phyloP scores from a whole-genome alignment of 805 yeast genomes.

The Candida ponderosae region DNA sequence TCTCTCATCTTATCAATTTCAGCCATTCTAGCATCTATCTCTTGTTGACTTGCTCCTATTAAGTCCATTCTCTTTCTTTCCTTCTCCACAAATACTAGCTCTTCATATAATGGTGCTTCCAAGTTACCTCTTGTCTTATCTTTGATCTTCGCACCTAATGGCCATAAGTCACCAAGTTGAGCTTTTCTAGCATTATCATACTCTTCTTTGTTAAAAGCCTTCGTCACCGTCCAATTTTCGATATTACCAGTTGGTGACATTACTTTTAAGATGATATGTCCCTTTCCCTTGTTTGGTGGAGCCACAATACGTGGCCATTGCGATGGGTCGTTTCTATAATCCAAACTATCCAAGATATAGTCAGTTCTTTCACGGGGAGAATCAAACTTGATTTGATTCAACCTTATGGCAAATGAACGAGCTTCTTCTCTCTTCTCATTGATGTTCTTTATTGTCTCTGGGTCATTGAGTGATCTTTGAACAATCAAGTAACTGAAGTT shows the following conservation, averaged over 20 bases:
- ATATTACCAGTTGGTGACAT: slow-evolving; percentile 75
- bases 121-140: slow-evolving; percentile 19
- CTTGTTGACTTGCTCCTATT: not conserved
- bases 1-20: too few species aligned
- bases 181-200: slow-evolving; percentile 91
- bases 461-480: slow-evolving; percentile 45
- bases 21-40: too few species aligned
- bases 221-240: slow-evolving; percentile 85
- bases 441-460: slow-evolving; percentile 30
- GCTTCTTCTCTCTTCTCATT: slow-evolving; percentile 27
- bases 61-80: too few species aligned
- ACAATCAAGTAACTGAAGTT: slow-evolving; percentile 69
- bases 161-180: slow-evolving; percentile 84
- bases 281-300: slow-evolving; percentile 69
- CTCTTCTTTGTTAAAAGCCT: slow-evolving; percentile 60
- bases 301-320: slow-evolving; percentile 68
- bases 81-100: too few species aligned
- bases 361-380: slow-evolving; percentile 5
- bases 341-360: slow-evolving; percentile 2
- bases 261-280: slow-evolving; percentile 72
- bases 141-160: slow-evolving; percentile 53
- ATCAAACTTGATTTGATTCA: slow-evolving; percentile 1
- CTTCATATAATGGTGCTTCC: not conserved
- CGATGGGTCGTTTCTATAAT: slow-evolving; percentile 18
- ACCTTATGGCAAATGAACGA: slow-evolving; percentile 10